Conservation (phyloP, 2,329 filamentous ascomycete species). For the Xylariaceae sp. region DNA sequence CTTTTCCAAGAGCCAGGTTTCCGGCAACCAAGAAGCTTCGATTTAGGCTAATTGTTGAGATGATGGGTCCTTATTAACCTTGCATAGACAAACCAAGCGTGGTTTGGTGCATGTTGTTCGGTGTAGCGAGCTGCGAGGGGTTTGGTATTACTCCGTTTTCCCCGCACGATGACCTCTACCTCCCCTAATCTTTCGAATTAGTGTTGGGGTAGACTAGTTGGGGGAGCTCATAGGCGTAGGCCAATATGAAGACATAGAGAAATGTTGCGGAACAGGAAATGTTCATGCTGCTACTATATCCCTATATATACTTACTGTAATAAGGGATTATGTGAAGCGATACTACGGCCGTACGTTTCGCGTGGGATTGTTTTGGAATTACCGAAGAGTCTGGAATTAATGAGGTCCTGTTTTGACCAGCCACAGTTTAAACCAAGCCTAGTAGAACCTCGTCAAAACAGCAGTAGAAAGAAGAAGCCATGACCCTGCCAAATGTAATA, state of each 20-base stretch:
- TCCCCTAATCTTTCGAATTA: neutral
- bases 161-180: constrained; percentile 5
- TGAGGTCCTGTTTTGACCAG: too few species aligned
- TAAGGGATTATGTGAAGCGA: neutral
- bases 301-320: too few species aligned
- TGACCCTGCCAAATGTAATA: too few species aligned
- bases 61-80: constrained; percentile 15
- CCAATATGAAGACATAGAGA: too few species aligned
- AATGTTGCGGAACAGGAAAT: neutral
- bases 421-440: neutral
- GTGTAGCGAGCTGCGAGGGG: constrained; percentile 18
- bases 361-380: neutral
- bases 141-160: constrained; percentile 14
- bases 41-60: neutral
- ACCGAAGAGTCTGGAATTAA: too few species aligned
- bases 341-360: neutral
- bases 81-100: neutral
- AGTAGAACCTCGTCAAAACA: too few species aligned
- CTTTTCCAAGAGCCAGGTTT: neutral
- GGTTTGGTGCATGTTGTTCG: constrained; percentile 9
- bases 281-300: neutral
- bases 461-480: too few species aligned
- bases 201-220: constrained; percentile 15
- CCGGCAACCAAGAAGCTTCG: neutral
- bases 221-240: too few species aligned